These are phyloP conservation scores for Alternaria gaisen DNA, from an alignment of 2,329 filamentous ascomycete genomes.

Conservation along the genomic window DNA sequence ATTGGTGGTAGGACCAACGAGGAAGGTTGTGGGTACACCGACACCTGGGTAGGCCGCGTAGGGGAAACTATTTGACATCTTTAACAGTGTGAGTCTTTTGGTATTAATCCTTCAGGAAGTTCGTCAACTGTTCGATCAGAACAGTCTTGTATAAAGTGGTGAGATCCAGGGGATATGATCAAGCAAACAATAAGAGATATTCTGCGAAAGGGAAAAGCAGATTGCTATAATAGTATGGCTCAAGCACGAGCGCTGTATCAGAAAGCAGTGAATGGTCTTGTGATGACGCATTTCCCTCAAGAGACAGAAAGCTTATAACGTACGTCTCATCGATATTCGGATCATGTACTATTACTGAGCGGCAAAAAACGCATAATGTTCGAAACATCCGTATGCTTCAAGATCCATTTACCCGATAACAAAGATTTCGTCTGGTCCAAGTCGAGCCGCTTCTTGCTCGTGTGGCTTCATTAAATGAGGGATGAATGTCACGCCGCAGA, in stretches of 20 bases:
- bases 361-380: fast-evolving
- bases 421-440: background rate
- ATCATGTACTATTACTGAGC: background rate
- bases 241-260: background rate
- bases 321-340: too few species aligned
- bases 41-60: background rate
- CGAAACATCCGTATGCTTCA: fast-evolving
- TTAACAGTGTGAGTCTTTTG: background rate
- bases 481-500: background rate
- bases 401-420: background rate
- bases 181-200: fast-evolving
- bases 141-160: background rate
- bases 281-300: background rate
- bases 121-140: background rate
- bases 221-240: background rate
- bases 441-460: slow-evolving; percentile 11
- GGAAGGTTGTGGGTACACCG: slow-evolving; percentile 8
- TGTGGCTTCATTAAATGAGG: slow-evolving; percentile 13
- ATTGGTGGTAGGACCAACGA: slow-evolving; percentile 3
- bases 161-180: background rate
- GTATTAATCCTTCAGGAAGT: fast-evolving
- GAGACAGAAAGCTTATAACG: background rate
- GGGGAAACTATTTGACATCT: background rate
- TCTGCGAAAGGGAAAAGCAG: background rate
- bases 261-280: background rate